Percentiles rank a stretch among this genome's conserved stretches.
These are phyloP conservation scores for Dalbergia oliveri DNA, from an alignment of 306 rosid genomes.

Conservation along the genomic window DNA sequence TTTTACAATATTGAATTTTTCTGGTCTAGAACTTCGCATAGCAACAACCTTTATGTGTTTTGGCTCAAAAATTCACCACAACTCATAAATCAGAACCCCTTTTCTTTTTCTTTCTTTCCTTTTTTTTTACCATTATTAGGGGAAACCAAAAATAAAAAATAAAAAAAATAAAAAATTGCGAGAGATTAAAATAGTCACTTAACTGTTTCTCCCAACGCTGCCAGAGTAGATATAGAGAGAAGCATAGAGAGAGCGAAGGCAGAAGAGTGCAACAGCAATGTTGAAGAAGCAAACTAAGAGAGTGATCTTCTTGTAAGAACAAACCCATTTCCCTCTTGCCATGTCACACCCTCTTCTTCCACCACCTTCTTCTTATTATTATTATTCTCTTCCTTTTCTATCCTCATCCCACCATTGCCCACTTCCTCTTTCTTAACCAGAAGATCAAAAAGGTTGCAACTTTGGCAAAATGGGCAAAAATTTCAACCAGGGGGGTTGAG, in stretches of 20 bases:
- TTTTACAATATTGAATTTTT: neutral
- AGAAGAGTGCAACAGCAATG: conserved; percentile 88
- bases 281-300: conserved; percentile 79
- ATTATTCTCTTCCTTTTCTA: conserved; percentile 41
- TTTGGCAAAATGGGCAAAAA: conserved; percentile 6
- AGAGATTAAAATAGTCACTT: conserved; percentile 36
- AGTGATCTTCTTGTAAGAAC: conserved; percentile 88
- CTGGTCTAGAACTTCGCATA: conserved; percentile 14
- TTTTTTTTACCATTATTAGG: neutral
- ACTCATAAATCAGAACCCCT: conserved; percentile 7
- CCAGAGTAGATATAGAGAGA: conserved; percentile 90
- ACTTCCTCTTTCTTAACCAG: conserved; percentile 29
- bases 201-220: conserved; percentile 68
- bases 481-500: conserved; percentile 1
- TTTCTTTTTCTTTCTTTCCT: neutral
- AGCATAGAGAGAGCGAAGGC: conserved; percentile 87
- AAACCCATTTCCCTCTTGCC: conserved; percentile 83
- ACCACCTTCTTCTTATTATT: conserved; percentile 7
- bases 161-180: neutral
- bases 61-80: neutral
- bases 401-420: conserved; percentile 91
- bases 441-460: conserved; percentile 29
- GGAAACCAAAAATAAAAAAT: neutral
- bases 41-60: neutral
- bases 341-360: conserved; percentile 53